Evolutionary conservation across 2,329 filamentous ascomycete genomes (phyloP).

Genomic region (Karstenula rhodostoma): DNA sequence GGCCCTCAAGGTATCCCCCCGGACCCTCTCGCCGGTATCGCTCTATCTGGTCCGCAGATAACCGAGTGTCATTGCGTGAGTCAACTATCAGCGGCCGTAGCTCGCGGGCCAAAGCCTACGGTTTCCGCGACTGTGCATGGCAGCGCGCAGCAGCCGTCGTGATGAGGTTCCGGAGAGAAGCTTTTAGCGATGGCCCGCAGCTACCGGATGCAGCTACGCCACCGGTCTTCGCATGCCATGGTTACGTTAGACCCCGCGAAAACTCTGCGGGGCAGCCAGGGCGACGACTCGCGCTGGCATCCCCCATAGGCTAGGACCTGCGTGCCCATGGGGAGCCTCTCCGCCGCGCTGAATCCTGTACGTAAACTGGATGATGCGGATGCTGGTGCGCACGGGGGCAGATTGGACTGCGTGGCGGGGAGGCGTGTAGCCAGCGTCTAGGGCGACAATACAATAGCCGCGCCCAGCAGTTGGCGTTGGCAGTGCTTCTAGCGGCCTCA

Average conservation of each 20-base stretch:
- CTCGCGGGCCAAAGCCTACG: not conserved
- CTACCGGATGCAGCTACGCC: not conserved
- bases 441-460: not conserved
- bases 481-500: not conserved
- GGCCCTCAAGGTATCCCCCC: not conserved
- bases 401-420: too few species aligned
- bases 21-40: not conserved
- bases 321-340: slow-evolving; percentile 1
- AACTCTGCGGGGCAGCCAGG: slow-evolving; percentile 1
- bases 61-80: slow-evolving; percentile 2
- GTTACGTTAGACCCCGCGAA: not conserved
- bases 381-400: too few species aligned
- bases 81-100: not conserved
- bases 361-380: not conserved
- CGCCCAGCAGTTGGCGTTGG: not conserved
- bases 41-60: not conserved
- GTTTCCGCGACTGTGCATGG: not conserved
- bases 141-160: not conserved
- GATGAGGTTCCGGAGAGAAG: not conserved
- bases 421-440: not conserved
- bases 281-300: not conserved
- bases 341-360: not conserved
- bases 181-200: not conserved
- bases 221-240: not conserved
- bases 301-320: not conserved